These are phyloP conservation scores for Camelina hispida DNA, from an alignment of 345 rosid species.

Conservation along the genomic window DNA sequence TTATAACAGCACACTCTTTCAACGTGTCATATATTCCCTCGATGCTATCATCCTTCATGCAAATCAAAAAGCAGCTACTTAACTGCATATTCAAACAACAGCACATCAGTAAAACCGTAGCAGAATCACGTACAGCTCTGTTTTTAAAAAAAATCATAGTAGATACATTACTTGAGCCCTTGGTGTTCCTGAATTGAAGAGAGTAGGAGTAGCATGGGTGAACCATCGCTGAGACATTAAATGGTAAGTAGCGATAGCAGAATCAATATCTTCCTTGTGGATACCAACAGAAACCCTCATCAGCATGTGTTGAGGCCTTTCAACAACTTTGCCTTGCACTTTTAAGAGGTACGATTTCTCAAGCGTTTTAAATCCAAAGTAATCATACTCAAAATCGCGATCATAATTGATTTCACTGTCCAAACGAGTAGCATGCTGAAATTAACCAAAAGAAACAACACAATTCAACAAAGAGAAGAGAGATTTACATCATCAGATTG, in stretches of 20 bases:
- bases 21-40: slow-evolving; percentile 90
- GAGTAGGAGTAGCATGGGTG: slow-evolving; percentile 96
- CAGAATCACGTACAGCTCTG: not conserved
- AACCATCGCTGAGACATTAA: slow-evolving; percentile 95
- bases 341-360: slow-evolving; percentile 89
- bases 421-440: slow-evolving; percentile 77
- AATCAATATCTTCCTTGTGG: slow-evolving; percentile 76
- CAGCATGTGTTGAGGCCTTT: slow-evolving; percentile 92
- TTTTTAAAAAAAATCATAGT: not conserved
- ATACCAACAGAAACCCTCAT: slow-evolving; percentile 96
- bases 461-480: not conserved
- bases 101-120: not conserved
- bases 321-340: slow-evolving; percentile 82
- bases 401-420: slow-evolving; percentile 93
- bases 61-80: slow-evolving; percentile 86
- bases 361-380: slow-evolving; percentile 89
- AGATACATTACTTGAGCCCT: slow-evolving; percentile 66
- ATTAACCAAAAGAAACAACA: too few species aligned
- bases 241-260: slow-evolving; percentile 76
- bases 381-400: slow-evolving; percentile 90
- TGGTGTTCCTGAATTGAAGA: slow-evolving; percentile 89
- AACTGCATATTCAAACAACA: slow-evolving; percentile 49
- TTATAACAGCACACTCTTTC: slow-evolving; percentile 93
- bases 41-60: slow-evolving; percentile 95
- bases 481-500: not conserved